phyloP scores from a whole-genome alignment of 768 basidiomycete species.

The Trametes gibbosa region DNA sequence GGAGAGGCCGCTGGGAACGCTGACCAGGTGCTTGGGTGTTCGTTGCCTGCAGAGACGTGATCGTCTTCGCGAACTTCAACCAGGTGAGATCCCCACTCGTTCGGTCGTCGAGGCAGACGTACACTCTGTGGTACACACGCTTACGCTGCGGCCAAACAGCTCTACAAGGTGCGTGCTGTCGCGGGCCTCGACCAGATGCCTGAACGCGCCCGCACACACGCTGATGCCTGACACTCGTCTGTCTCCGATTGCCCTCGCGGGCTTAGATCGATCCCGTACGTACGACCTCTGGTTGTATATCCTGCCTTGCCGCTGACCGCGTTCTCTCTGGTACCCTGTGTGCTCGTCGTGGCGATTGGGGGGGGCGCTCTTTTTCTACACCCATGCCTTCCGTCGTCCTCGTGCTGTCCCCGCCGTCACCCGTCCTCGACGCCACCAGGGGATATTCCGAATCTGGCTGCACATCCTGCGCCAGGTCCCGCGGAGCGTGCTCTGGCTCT shows the following conservation, averaged over 20 bases:
- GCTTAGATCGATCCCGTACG: conserved; percentile 20
- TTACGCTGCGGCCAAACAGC: conserved; percentile 25
- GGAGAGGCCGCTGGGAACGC: too few relatives aligned
- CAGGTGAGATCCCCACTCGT: conserved; percentile 33
- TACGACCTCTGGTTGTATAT: neutral
- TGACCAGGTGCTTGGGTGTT: neutral
- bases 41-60: conserved; percentile 30
- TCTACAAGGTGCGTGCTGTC: conserved; percentile 41
- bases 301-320: neutral
- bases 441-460: conserved; percentile 48
- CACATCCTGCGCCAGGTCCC: conserved; percentile 42
- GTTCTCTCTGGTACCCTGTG: neutral
- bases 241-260: neutral
- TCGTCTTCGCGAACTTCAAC: conserved; percentile 55
- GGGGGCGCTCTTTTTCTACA: too few relatives aligned
- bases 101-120: neutral
- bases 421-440: conserved; percentile 25
- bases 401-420: too few relatives aligned
- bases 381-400: too few relatives aligned
- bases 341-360: neutral
- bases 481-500: conserved; percentile 50
- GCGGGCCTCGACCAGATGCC: neutral
- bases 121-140: conserved; percentile 6
- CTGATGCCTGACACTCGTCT: neutral
- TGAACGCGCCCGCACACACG: neutral